These are phyloP conservation scores for Sporothrix mexicana DNA, from an alignment of 2,329 filamentous ascomycete species.

Conservation along the genomic window DNA sequence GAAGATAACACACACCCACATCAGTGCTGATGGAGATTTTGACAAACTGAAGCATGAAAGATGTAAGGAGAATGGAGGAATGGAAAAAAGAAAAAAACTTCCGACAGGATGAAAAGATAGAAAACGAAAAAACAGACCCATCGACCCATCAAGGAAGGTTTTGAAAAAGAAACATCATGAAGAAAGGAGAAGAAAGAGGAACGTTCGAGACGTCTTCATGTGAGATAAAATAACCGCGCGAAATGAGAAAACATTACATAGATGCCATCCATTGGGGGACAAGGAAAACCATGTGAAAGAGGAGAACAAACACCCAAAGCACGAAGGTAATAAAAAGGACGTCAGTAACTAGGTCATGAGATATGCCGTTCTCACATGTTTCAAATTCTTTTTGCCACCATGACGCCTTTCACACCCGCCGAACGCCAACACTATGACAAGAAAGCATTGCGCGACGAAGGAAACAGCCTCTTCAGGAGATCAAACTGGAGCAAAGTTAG, in stretches of 20 bases:
- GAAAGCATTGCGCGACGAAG: conserved; percentile 40
- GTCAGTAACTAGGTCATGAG: conserved; percentile 4
- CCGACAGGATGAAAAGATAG: neutral
- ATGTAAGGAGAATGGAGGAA: neutral
- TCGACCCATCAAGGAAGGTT: neutral
- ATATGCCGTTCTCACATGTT: neutral
- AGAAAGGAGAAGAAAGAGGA: neutral
- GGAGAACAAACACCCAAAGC: conserved; percentile 24
- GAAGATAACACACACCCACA: neutral
- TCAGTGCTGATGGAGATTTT: neutral
- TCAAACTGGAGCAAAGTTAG: conserved; percentile 19
- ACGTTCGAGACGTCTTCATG: conserved; percentile 14
- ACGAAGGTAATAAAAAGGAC: conserved; percentile 16
- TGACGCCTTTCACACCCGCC: conserved; percentile 36
- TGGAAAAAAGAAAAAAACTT: neutral
- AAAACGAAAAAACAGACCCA: neutral
- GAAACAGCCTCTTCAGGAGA: conserved; percentile 32
- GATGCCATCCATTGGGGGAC: neutral
- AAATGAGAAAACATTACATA: conserved; percentile 27
- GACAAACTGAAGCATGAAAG: neutral
- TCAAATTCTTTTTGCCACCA: conserved; percentile 22
- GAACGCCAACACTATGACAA: conserved; percentile 40
- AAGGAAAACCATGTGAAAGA: neutral
- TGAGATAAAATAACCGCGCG: conserved; percentile 15
- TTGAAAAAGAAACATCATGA: conserved; percentile 11